Base-by-base conservation (phyloP, 441 rosid genomes). In the Metrosideros polymorpha region DNA sequence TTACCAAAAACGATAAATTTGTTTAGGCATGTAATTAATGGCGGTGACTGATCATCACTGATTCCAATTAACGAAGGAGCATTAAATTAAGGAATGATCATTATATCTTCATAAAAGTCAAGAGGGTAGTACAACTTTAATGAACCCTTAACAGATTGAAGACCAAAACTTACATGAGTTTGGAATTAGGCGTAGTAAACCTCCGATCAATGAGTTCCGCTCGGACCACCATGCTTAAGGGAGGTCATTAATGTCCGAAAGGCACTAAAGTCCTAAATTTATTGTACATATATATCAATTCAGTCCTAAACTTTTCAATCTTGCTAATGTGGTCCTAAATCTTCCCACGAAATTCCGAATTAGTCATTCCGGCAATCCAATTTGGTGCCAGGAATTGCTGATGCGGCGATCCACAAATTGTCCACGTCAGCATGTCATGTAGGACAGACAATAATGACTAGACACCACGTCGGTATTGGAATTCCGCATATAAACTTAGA, bases 311-410 rank as follows among this genome's bases (percentile, higher is more conserved):
- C 0, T 5, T 35, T 66, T 10, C 8, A 66, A 35, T 35, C 1
- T 66, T 66, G 6, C 0, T 6, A 35, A 66, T 10, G 3, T 39
- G 17, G 2, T 66, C 79, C 2, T 39, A 35, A 22, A 66, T 66
- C 47, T 2, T 1, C 7, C 0, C 4, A 1, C 0, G 0, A 54
- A 54, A 66, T 10, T 56, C 0, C 6, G 12, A 56, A 25, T 56
- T 56, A 27, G 7, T 56, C 47, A 66, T 66, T 66, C 13, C 47
- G 4, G 5, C 7, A n/a, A n/a, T n/a, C n/a, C 0, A 35, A 66
- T 35, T 32, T 63, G 13, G 13, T 32, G 6, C 3, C 2, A 9
- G 24, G 32, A 32, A 32, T 32, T 63, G 6, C 43, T 32, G 1
- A 32, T 0, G 0, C 0, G 2, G 9, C 22, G 25, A 18, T 32